phyloP scores from a whole-genome alignment of 129 eudicot genomes.

The Escallonia herrerae region DNA sequence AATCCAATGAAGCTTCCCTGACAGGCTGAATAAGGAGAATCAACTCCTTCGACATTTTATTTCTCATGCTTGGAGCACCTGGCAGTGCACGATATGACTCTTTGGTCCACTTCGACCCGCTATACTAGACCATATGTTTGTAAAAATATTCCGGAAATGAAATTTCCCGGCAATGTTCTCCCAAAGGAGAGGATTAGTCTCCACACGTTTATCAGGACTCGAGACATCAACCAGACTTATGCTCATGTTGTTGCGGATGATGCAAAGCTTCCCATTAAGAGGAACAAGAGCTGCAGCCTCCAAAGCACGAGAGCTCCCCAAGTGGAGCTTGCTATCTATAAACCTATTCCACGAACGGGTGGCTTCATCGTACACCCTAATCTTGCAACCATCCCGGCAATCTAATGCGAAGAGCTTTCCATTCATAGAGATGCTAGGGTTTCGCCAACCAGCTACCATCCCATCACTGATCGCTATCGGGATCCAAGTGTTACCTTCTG shows the following conservation, averaged over 20 bases:
- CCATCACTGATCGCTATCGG: slow-evolving; percentile 43
- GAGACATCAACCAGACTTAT: slow-evolving; percentile 81
- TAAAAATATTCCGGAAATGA: slow-evolving; percentile 62
- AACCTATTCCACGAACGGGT: slow-evolving; percentile 65
- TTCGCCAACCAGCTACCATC: slow-evolving; percentile 91
- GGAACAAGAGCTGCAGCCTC: slow-evolving; percentile 97
- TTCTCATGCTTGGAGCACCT: slow-evolving; percentile 82
- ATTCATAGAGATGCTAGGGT: slow-evolving; percentile 86
- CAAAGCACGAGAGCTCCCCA: slow-evolving; percentile 76
- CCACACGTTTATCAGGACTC: slow-evolving; percentile 55
- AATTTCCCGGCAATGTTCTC: slow-evolving; percentile 83
- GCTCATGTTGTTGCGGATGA: slow-evolving; percentile 88
- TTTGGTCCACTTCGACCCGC: slow-evolving; percentile 80
- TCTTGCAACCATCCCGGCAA: slow-evolving; percentile 92
- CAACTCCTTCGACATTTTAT: background rate
- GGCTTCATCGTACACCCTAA: slow-evolving; percentile 68
- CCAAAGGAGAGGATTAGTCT: slow-evolving; percentile 86
- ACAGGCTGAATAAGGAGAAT: background rate
- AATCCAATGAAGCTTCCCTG: background rate
- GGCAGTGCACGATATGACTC: slow-evolving; percentile 94
- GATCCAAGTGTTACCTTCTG: slow-evolving; percentile 62
- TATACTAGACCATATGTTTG: slow-evolving; percentile 82
- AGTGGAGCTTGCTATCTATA: slow-evolving; percentile 75
- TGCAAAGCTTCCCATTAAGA: slow-evolving; percentile 82
- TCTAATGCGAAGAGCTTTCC: slow-evolving; percentile 84